Evolutionary conservation across 805 yeast species (phyloP).

Genomic region (Wickerhamomyces bovis): DNA sequence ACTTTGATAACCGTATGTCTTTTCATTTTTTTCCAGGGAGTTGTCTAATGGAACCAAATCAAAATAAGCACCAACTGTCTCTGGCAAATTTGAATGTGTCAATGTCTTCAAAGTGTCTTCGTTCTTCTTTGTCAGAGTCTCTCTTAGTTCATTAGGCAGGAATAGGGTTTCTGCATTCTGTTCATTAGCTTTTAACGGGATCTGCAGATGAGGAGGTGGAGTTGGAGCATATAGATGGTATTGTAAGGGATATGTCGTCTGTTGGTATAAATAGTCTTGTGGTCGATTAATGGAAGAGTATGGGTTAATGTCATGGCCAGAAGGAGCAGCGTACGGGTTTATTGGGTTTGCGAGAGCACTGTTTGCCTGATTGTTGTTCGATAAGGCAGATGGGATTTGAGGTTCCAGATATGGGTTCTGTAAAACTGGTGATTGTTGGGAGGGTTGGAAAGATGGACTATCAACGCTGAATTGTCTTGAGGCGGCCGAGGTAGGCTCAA

Average conservation of each 20-base stretch:
- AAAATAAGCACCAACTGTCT: constrained; percentile 75
- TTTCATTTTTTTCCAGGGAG: constrained; percentile 28
- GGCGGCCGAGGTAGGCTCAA: constrained; percentile 11
- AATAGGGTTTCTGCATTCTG: constrained; percentile 64
- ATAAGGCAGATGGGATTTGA: constrained; percentile 4
- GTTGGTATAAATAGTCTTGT: constrained; percentile 14
- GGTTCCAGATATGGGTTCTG: constrained; percentile 11
- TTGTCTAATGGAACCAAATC: constrained; percentile 78
- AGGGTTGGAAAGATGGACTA: constrained; percentile 29
- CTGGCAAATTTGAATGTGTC: constrained; percentile 57
- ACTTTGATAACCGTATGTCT: constrained; percentile 47
- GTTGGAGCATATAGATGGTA: constrained; percentile 88
- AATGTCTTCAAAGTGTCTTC: constrained; percentile 74
- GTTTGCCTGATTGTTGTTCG: neutral
- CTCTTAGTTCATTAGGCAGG: constrained; percentile 66
- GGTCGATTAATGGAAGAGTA: constrained; percentile 6
- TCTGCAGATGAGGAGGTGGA: constrained; percentile 67
- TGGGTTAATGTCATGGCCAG: constrained; percentile 7
- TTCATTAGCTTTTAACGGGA: constrained; percentile 64
- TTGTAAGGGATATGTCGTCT: constrained; percentile 49
- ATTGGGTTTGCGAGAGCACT: constrained; percentile 1
- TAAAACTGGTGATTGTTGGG: constrained; percentile 5
- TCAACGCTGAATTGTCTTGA: constrained; percentile 23
- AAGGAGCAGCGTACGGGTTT: constrained; percentile 17
- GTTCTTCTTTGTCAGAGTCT: constrained; percentile 61